Evolutionary conservation across 495 filamentous ascomycete species (phyloP).

Genomic region (Friedmanniomyces simplex): DNA sequence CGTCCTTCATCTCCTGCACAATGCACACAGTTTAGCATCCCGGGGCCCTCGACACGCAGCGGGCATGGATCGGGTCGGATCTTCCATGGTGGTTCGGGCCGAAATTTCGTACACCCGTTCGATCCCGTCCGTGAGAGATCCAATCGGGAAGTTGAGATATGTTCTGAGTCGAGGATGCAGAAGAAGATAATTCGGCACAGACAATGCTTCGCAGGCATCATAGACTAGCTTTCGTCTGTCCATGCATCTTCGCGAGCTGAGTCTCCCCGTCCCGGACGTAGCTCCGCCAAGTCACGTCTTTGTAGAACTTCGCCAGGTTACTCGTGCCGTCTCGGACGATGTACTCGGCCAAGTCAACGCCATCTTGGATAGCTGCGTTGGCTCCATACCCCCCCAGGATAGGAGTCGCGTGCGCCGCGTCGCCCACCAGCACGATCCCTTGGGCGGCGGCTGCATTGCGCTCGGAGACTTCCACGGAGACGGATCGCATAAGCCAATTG

Average conservation of each 20-base stretch:
- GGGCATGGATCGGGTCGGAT: too few relatives aligned
- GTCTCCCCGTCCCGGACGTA: constrained; percentile 24
- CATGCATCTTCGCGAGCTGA: constrained; percentile 18
- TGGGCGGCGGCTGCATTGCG: constrained; percentile 21
- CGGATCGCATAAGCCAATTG: constrained; percentile 38
- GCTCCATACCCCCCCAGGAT: constrained; percentile 36
- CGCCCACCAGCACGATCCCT: constrained; percentile 30
- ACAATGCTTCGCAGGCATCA: neutral
- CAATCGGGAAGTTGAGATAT: neutral
- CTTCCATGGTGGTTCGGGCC: neutral
- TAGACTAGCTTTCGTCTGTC: neutral
- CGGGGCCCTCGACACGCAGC: too few relatives aligned
- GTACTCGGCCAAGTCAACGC: constrained; percentile 29
- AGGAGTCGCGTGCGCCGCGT: constrained; percentile 33
- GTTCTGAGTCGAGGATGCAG: neutral
- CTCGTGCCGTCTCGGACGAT: constrained; percentile 20
- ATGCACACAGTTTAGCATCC: too few relatives aligned
- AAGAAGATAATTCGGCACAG: too few relatives aligned
- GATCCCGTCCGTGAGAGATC: neutral
- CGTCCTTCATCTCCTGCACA: too few relatives aligned
- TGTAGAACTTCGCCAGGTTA: constrained; percentile 21
- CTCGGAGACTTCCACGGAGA: constrained; percentile 14
- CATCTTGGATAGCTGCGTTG: constrained; percentile 35
- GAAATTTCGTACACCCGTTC: neutral
- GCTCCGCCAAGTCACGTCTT: constrained; percentile 24